Evolutionary conservation across 176 grass and related monocot genomes (phyloP).

Genomic region (bread wheat (Triticum aestivum)): IWGSC_CS_RefSeq_v2.1 NC_057805.1:358504749-358505248

Average conservation of each 20-base stretch:
- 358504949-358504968: neutral
- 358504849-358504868: neutral
- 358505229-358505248: neutral
- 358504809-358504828: neutral
- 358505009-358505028: neutral
- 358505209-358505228: neutral
- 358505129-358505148: neutral
- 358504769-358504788: neutral
- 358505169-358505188: neutral
- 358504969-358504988: neutral
- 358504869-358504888: neutral
- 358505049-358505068: neutral
- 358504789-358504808: neutral
- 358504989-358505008: constrained; percentile 13
- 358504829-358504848: neutral
- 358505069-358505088: neutral
- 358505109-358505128: neutral
- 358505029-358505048: neutral
- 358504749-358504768: constrained; percentile 15
- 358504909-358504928: constrained; percentile 4
- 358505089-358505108: neutral
- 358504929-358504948: neutral
- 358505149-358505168: neutral
- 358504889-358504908: neutral
- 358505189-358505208: neutral